Percentiles rank a stretch among this genome's conserved stretches.
Evolutionary conservation across 139 green algal genomes (phyloP).

Genomic region (Coccomyxa sp.): DNA sequence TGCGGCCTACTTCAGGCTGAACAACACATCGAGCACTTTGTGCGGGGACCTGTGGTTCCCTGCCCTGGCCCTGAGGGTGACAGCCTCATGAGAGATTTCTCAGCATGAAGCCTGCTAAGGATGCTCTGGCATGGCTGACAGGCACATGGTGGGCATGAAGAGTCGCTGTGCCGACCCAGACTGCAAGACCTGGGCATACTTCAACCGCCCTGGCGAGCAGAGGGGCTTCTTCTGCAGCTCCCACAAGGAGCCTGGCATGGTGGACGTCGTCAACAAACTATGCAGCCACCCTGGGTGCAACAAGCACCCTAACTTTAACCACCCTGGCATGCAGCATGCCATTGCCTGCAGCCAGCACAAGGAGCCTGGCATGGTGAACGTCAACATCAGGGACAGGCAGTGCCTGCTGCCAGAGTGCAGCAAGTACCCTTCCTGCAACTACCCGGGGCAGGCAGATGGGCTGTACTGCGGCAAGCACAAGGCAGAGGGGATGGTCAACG

Average conservation of each 20-base stretch:
- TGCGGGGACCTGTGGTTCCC: too few species aligned
- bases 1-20: too few species aligned
- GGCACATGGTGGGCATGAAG: constrained; percentile 3
- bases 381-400: constrained; percentile 2
- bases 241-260: constrained; percentile 9
- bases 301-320: constrained; percentile 15
- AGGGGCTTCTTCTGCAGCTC: background rate
- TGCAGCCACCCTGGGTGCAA: background rate
- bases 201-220: constrained; percentile 3
- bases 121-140: background rate
- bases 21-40: too few species aligned
- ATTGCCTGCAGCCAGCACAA: constrained; percentile 8
- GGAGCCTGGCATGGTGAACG: constrained; percentile 11
- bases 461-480: constrained; percentile 10
- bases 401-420: background rate
- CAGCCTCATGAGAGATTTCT: too few species aligned
- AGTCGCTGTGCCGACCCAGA: background rate
- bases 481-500: constrained; percentile 4
- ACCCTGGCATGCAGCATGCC: background rate
- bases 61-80: too few species aligned
- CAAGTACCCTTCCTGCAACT: constrained; percentile 11
- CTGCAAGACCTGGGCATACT: constrained; percentile 1
- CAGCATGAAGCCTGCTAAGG: too few species aligned
- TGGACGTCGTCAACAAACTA: constrained; percentile 6
- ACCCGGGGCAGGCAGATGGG: background rate